These are phyloP conservation scores for Debaryomyces nepalensis DNA, from an alignment of 1,139 yeast species.

Conservation along the genomic window DNA sequence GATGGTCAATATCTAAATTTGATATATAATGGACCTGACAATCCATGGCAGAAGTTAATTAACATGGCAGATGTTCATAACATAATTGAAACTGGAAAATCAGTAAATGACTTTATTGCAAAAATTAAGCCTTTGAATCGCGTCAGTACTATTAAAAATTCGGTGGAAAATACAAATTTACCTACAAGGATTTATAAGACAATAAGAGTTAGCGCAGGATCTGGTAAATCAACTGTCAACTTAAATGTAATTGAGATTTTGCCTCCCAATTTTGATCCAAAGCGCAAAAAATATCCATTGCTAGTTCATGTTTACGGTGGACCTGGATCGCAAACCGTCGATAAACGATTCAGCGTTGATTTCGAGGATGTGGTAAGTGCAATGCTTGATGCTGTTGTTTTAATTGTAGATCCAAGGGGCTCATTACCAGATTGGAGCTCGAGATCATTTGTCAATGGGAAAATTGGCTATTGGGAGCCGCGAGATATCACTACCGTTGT, in stretches of 20 bases:
- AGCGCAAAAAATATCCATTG: conserved; percentile 65
- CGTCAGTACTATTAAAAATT: conserved; percentile 29
- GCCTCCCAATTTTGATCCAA: conserved; percentile 69
- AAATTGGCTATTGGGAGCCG: conserved; percentile 88
- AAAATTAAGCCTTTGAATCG: conserved; percentile 37
- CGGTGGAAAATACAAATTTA: conserved; percentile 42
- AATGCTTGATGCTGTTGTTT: conserved; percentile 70
- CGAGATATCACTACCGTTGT: conserved; percentile 75
- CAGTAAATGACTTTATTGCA: conserved; percentile 26
- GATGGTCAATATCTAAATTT: conserved; percentile 60
- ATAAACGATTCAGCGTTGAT: conserved; percentile 55
- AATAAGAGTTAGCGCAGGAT: conserved; percentile 47
- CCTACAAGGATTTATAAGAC: conserved; percentile 61
- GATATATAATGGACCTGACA: conserved; percentile 63
- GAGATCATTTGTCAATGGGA: conserved; percentile 66
- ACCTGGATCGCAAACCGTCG: conserved; percentile 84
- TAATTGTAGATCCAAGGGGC: conserved; percentile 92
- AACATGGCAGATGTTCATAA: conserved; percentile 43
- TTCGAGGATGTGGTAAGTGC: conserved; percentile 77
- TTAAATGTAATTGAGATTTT: conserved; percentile 74
- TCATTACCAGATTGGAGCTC: conserved; percentile 87
- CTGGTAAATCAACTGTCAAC: conserved; percentile 44
- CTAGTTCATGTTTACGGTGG: conserved; percentile 91
- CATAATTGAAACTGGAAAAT: conserved; percentile 16
- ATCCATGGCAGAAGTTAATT: conserved; percentile 69